Conservation (phyloP, 352 stramenopile genomes). For the Peronosclerospora sorghi region DNA sequence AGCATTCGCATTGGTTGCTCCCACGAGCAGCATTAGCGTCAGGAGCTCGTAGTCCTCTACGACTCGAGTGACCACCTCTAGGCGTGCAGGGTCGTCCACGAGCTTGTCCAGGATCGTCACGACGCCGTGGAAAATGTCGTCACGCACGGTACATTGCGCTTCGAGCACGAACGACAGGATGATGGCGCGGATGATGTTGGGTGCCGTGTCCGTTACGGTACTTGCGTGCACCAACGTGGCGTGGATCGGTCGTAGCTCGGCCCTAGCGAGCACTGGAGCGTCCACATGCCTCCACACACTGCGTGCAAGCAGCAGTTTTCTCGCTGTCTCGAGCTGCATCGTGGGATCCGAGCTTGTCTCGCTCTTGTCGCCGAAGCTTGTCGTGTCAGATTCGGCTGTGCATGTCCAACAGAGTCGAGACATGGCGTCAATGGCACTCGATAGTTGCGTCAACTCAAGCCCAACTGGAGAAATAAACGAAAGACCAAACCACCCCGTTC, state of each 20-base stretch:
- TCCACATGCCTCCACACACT: constrained; percentile 60
- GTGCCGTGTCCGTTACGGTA: too few species aligned
- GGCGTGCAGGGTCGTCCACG: neutral
- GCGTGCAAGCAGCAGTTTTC: too few species aligned
- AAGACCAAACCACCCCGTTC: constrained; percentile 47
- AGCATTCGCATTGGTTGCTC: neutral
- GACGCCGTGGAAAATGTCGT: too few species aligned
- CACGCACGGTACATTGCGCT: too few species aligned
- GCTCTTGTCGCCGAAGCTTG: too few species aligned
- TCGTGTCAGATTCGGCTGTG: constrained; percentile 23
- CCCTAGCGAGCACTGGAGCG: constrained; percentile 28
- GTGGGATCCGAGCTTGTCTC: too few species aligned
- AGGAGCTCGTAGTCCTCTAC: constrained; percentile 22
- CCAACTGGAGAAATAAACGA: constrained; percentile 45
- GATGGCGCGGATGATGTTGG: too few species aligned
- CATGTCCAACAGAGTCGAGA: constrained; percentile 47
- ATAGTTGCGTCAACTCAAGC: constrained; percentile 49
- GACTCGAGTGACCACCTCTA: constrained; percentile 10
- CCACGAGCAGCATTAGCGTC: constrained; percentile 11
- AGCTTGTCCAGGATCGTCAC: constrained; percentile 8
- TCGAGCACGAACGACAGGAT: too few species aligned
- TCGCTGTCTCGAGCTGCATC: too few species aligned
- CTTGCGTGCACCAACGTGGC: constrained; percentile 2
- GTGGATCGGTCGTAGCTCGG: constrained; percentile 21
- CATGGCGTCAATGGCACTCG: constrained; percentile 38